Percentiles rank a stretch among this genome's conserved stretches.
phyloP scores from a whole-genome alignment of 805 yeast genomes.

The Kluyveromyces nonfermentans region DNA sequence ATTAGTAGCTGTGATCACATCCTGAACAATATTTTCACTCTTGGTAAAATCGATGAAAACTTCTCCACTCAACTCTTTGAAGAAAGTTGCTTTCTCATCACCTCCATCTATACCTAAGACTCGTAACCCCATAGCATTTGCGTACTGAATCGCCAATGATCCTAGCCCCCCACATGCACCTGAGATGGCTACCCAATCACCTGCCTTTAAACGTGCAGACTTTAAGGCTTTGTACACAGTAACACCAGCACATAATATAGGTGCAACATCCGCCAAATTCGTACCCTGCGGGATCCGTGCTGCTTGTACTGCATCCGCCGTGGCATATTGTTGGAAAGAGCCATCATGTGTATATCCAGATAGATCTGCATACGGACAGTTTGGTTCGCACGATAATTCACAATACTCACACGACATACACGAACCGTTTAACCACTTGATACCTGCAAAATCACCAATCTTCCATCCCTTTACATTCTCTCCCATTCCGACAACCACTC shows the following conservation, averaged over 20 bases:
- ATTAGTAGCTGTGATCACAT: conserved; percentile 45
- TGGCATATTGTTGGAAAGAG: conserved; percentile 83
- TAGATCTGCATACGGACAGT: conserved; percentile 60
- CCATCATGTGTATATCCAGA: conserved; percentile 89
- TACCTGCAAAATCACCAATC: conserved; percentile 55
- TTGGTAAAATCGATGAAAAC: conserved; percentile 49
- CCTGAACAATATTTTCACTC: conserved; percentile 45
- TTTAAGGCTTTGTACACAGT: conserved; percentile 86
- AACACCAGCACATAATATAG: conserved; percentile 85
- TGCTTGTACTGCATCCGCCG: conserved; percentile 83
- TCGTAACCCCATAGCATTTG: conserved; percentile 67
- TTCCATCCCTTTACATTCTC: conserved; percentile 47
- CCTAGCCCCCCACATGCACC: conserved; percentile 83
- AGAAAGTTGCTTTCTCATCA: conserved; percentile 47
- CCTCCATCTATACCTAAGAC: conserved; percentile 68
- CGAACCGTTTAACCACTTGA: conserved; percentile 59
- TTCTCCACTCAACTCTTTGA: conserved; percentile 57
- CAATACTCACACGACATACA: conserved; percentile 56
- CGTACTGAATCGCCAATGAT: conserved; percentile 64
- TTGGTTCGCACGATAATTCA: conserved; percentile 45
- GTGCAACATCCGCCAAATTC: conserved; percentile 69
- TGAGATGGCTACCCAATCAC: conserved; percentile 67
- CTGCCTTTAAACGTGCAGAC: conserved; percentile 60
- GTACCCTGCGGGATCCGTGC: conserved; percentile 67
- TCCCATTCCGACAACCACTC: conserved; percentile 54